These are phyloP conservation scores for Magnolia officinalis DNA, from an alignment of 164 flowering plant species.

Conservation along the genomic window DNA sequence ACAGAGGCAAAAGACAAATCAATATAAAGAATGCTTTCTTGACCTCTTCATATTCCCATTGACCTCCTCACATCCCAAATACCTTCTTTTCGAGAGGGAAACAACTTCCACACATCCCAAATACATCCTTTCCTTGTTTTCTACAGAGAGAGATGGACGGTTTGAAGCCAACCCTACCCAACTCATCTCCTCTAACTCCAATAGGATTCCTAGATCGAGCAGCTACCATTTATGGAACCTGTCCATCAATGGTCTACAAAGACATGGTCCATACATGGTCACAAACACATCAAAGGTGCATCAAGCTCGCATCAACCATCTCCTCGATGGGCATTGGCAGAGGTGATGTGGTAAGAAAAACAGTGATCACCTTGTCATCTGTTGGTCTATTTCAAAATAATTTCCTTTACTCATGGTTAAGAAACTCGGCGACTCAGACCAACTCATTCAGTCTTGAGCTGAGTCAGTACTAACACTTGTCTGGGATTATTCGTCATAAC, in stretches of 20 bases:
- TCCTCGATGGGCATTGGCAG: slow-evolving; percentile 39
- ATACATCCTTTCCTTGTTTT: no score
- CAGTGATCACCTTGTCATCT: not conserved
- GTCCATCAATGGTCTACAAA: slow-evolving; percentile 42
- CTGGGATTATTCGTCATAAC: no score
- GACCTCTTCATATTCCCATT: no score
- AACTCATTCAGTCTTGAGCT: no score
- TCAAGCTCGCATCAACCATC: slow-evolving; percentile 46
- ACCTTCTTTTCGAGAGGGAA: not conserved
- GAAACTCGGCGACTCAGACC: no score
- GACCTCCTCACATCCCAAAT: no score
- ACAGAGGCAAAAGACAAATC: no score
- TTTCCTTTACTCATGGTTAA: not conserved
- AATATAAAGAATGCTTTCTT: no score
- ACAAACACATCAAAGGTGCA: slow-evolving; percentile 38
- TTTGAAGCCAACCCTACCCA: not conserved
- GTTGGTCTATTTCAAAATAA: not conserved
- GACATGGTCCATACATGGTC: slow-evolving; percentile 32
- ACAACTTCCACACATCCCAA: no score
- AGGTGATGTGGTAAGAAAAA: slow-evolving; percentile 43
- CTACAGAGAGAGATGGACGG: not conserved
- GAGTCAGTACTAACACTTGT: no score
- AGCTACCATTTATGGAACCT: slow-evolving; percentile 36
- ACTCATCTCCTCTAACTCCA: slow-evolving; percentile 1
- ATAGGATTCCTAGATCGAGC: slow-evolving; percentile 47